phyloP scores from a whole-genome alignment of 352 stramenopile genomes.

The Achlya hypogyna region DNA sequence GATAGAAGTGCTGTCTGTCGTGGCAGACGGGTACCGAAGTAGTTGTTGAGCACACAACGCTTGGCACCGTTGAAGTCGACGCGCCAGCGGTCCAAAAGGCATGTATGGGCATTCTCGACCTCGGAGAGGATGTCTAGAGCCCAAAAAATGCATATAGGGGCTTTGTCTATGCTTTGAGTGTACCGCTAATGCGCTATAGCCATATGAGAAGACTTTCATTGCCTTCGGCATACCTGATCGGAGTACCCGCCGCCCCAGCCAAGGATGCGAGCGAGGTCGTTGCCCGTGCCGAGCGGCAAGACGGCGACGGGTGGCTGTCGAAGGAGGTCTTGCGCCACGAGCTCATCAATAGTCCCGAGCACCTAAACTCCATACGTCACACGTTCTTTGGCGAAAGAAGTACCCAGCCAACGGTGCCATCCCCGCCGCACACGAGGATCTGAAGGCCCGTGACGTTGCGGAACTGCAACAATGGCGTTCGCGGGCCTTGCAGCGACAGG shows the following conservation, averaged over 20 bases:
- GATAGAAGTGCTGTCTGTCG: background rate
- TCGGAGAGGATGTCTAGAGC: slow-evolving; percentile 41
- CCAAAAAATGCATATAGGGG: background rate
- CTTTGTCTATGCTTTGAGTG: background rate
- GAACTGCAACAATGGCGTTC: slow-evolving; percentile 87
- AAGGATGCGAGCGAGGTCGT: slow-evolving; percentile 89
- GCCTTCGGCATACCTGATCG: slow-evolving; percentile 21
- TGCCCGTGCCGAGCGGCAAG: slow-evolving; percentile 92
- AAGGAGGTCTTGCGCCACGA: slow-evolving; percentile 27
- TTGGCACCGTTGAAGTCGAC: slow-evolving; percentile 65
- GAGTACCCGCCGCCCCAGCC: slow-evolving; percentile 92
- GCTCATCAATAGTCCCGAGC: slow-evolving; percentile 59
- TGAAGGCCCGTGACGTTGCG: slow-evolving; percentile 76
- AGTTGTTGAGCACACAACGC: slow-evolving; percentile 67
- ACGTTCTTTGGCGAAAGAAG: slow-evolving; percentile 3
- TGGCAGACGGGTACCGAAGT: slow-evolving; percentile 29
- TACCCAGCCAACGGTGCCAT: slow-evolving; percentile 92
- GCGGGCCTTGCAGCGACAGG: slow-evolving; percentile 86
- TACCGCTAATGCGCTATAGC: slow-evolving; percentile 34
- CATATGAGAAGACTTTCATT: background rate
- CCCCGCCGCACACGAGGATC: slow-evolving; percentile 91
- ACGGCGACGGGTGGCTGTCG: slow-evolving; percentile 90
- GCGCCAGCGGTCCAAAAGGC: slow-evolving; percentile 63
- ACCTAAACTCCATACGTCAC: slow-evolving; percentile 19
- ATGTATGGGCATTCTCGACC: slow-evolving; percentile 63